Percentiles rank a stretch among this genome's conserved stretches.
Evolutionary conservation across 495 filamentous ascomycete genomes (phyloP).

Genomic region (Neurospora pannonica): DNA sequence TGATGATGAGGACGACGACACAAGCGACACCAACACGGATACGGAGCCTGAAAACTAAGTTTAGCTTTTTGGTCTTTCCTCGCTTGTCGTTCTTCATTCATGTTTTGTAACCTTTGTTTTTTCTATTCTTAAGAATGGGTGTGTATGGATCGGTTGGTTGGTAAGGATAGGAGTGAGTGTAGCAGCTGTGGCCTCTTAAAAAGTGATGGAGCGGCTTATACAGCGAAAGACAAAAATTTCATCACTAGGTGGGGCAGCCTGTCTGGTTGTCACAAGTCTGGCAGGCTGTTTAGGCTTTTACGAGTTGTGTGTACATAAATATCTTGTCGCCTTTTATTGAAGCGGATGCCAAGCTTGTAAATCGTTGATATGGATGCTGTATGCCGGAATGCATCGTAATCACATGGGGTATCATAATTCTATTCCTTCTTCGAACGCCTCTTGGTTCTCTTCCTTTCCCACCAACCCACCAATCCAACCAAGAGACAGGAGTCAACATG

Average conservation of each 20-base stretch:
- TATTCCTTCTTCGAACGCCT: not conserved
- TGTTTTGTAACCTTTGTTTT: not conserved
- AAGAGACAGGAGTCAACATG: not conserved
- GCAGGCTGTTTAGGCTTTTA: not conserved
- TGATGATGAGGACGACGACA: conserved; percentile 66
- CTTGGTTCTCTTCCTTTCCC: not conserved
- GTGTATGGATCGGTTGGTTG: not conserved
- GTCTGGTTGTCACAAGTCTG: not conserved
- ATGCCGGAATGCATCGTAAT: not conserved
- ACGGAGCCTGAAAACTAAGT: conserved; percentile 51
- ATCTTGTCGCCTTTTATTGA: not conserved
- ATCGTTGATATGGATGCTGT: too few species aligned
- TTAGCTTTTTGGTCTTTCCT: not conserved
- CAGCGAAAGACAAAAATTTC: not conserved
- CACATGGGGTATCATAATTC: not conserved
- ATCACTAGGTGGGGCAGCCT: not conserved
- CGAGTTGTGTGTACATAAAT: not conserved
- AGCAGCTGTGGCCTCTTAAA: not conserved
- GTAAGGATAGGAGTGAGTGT: not conserved
- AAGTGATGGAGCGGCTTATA: not conserved
- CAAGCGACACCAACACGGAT: conserved; percentile 72
- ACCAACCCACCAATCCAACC: not conserved
- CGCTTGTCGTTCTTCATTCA: conserved; percentile 1
- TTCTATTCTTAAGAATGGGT: not conserved
- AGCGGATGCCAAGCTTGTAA: too few species aligned